Percentiles rank a stretch among this genome's conserved stretches.
Evolutionary conservation across 2,329 filamentous ascomycete species (phyloP).

Genomic region (Akanthomyces uredinophilus): DNA sequence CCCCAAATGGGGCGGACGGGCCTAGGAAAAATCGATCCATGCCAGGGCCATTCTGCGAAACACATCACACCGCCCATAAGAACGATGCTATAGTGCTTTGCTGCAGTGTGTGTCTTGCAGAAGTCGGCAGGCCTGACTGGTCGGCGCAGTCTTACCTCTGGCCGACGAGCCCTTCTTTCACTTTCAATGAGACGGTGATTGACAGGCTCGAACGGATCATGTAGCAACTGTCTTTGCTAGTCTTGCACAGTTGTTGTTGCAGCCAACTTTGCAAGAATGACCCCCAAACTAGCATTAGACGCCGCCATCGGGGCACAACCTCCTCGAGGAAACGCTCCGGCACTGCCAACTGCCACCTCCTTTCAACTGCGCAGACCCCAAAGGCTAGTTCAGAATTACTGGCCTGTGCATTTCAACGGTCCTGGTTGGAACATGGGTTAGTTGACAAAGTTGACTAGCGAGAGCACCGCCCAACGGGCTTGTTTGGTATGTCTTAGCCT

Average conservation of each 20-base stretch:
- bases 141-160: background rate
- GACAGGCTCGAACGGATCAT: background rate
- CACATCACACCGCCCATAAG: background rate
- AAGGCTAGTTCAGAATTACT: background rate
- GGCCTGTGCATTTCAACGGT: constrained; percentile 10
- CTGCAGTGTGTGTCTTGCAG: background rate
- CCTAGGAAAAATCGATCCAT: background rate
- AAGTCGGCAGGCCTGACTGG: background rate
- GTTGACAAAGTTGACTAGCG: background rate
- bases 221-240: background rate
- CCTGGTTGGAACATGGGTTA: background rate
- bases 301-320: background rate
- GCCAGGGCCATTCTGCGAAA: background rate
- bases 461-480: background rate
- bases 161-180: background rate
- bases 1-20: background rate
- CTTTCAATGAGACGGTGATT: background rate
- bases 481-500: constrained; percentile 5
- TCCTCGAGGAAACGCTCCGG: background rate
- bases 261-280: background rate
- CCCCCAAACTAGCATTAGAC: background rate
- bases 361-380: background rate
- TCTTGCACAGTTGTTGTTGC: background rate
- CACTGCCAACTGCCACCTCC: background rate
- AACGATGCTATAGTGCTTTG: background rate